Evolutionary conservation across 768 basidiomycete genomes (phyloP), one percentile per base, ranked within the genome.

Genomic region (Coprinopsis marcescibilis): DNA sequence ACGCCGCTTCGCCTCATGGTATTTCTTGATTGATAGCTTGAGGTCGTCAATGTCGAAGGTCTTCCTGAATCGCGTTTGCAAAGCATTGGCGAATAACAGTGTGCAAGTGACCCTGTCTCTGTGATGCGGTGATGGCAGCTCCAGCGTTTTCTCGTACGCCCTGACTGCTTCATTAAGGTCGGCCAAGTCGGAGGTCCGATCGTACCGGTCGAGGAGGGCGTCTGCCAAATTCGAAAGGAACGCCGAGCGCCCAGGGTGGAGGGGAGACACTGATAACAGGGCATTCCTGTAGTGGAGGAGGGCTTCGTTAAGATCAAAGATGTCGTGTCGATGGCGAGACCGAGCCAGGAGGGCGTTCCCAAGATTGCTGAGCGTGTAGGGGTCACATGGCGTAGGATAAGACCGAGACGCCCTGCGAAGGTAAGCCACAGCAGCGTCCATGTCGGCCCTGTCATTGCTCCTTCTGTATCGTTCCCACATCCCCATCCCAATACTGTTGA

Each of bases 141-240:
- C 45, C 20, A 51, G 38, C 43, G 34, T 35, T 23, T 38, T 12
- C 14, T 46, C 45, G 21, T 51, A 51, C 1, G 23, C 26, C 30
- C 45, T 23, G 32, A 51, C 21, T n/a, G 49, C 49, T 32, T 51
- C 49, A 25, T 51, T 46, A 4, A 51, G 25, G 29, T 51, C 49
- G 15, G 24, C 40, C 25, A 46, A n/a, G 14, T 30, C 17, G 24
- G 24, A 40, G 3, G 44, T 26, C 21, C 44, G 45, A 12, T 46
- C 45, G 24, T 51, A 51, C 6, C 49, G 44, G 15, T 42, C 37
- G 26, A n/a, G 37, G 8, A 51, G 38, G 4, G 49, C 44, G 23
- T 51, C 49, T 21, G 35, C 49, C 24, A 51, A 35, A 37, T 51
- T 51, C 15, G 36, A 41, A 13, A 46, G 33, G 38, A 51, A 45